phyloP scores from a whole-genome alignment of 2,329 filamentous ascomycete genomes.

The Alternaria angustiovoidea region DNA sequence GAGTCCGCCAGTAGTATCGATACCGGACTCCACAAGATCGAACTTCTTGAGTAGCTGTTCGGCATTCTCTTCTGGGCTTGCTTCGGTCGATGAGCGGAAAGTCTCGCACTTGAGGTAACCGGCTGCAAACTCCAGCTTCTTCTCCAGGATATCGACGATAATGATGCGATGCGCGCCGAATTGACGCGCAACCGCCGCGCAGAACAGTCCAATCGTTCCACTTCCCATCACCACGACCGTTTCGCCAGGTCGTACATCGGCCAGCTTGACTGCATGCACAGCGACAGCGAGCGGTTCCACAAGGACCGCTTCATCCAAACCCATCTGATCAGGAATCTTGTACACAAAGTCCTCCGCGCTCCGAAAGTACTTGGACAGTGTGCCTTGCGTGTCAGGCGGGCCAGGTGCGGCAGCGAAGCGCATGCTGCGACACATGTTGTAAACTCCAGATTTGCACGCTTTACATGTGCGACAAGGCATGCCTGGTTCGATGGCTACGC shows the following conservation, averaged over 20 bases:
- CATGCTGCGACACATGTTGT: slow-evolving; percentile 89
- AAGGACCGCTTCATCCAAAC: slow-evolving; percentile 85
- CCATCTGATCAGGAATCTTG: slow-evolving; percentile 83
- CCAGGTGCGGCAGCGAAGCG: slow-evolving; percentile 89
- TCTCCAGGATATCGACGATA: slow-evolving; percentile 90
- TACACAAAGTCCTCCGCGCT: slow-evolving; percentile 92
- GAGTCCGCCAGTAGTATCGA: slow-evolving; percentile 68
- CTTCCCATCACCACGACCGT: slow-evolving; percentile 87
- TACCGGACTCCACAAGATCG: slow-evolving; percentile 65
- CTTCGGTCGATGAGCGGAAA: slow-evolving; percentile 70
- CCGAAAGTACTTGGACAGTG: slow-evolving; percentile 88
- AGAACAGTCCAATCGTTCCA: slow-evolving; percentile 88
- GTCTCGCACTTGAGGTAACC: slow-evolving; percentile 76
- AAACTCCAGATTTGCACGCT: slow-evolving; percentile 85
- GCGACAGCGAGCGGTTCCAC: slow-evolving; percentile 89
- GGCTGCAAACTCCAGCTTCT: slow-evolving; percentile 81
- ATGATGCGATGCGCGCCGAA: slow-evolving; percentile 82
- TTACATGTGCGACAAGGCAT: slow-evolving; percentile 88
- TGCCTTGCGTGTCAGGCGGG: slow-evolving; percentile 68
- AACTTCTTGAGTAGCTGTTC: slow-evolving; percentile 64
- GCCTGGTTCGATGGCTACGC: slow-evolving; percentile 91
- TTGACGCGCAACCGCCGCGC: slow-evolving; percentile 72
- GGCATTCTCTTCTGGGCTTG: slow-evolving; percentile 73
- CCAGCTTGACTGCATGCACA: slow-evolving; percentile 83
- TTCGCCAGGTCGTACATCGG: slow-evolving; percentile 80